Percentiles rank a stretch among this genome's conserved stretches.
Evolutionary conservation across 225 moss, liverwort and hornwort genomes (phyloP).

Genomic region (Takakia lepidozioides): DNA sequence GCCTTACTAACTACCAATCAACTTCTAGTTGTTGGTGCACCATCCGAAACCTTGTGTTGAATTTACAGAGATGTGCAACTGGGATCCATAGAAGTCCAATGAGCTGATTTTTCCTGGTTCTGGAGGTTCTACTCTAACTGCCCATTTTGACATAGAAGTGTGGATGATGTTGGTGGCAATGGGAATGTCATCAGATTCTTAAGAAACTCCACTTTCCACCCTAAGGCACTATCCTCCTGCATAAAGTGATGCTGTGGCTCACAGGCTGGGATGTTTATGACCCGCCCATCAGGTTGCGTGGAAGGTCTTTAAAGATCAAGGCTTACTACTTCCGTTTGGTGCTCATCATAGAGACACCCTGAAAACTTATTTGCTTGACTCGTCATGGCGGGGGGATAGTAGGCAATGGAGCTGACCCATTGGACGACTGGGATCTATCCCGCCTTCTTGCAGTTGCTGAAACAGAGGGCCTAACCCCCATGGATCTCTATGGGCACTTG

Average conservation of each 20-base stretch:
- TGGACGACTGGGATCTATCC: conserved; percentile 1
- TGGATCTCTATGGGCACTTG: conserved; percentile 5
- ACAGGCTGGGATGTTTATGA: conserved; percentile 1
- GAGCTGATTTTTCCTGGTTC: background rate
- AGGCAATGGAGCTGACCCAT: background rate
- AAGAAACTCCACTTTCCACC: background rate
- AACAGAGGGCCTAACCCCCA: background rate
- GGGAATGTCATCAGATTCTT: background rate
- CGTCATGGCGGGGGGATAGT: background rate
- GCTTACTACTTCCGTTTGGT: conserved; percentile 1
- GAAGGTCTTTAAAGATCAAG: background rate
- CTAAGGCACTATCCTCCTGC: background rate
- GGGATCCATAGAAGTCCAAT: background rate
- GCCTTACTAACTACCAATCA: background rate
- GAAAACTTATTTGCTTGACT: background rate
- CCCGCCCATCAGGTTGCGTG: conserved; percentile 3
- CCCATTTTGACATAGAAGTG: background rate
- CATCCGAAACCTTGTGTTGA: background rate
- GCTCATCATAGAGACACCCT: background rate
- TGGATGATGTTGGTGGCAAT: background rate
- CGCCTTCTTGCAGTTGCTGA: background rate
- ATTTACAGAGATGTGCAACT: background rate
- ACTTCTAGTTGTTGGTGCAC: background rate
- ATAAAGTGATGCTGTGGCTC: background rate
- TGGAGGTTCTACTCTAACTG: background rate